Evolutionary conservation across 2,329 filamentous ascomycete species (phyloP).

Genomic region (Myriosclerotinia scirpicola): DNA sequence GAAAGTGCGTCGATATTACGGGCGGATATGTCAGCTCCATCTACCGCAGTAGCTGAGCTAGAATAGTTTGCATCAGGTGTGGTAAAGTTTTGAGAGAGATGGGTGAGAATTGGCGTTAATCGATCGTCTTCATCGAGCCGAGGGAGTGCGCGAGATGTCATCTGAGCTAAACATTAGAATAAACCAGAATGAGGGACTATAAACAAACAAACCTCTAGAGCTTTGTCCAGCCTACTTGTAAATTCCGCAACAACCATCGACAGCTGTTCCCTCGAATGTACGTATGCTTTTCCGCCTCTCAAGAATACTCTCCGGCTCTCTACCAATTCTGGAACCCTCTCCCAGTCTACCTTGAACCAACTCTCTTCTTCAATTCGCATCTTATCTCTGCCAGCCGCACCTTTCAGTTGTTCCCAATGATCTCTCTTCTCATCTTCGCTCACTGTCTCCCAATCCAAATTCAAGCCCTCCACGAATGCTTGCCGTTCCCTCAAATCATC

Average conservation of each 20-base stretch:
- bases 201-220: constrained; percentile 72
- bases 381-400: constrained; percentile 38
- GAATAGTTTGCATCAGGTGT: constrained; percentile 84
- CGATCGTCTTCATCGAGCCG: constrained; percentile 95
- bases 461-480: constrained; percentile 73
- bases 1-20: constrained; percentile 77
- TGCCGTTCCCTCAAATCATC: constrained; percentile 73
- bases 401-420: constrained; percentile 39
- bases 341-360: constrained; percentile 98
- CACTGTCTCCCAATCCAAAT: constrained; percentile 82
- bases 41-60: constrained; percentile 61
- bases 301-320: constrained; percentile 76
- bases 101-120: constrained; percentile 69
- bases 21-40: constrained; percentile 73
- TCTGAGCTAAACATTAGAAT: constrained; percentile 46
- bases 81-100: constrained; percentile 94
- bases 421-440: constrained; percentile 70
- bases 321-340: constrained; percentile 84
- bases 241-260: constrained; percentile 92
- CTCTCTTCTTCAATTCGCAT: constrained; percentile 69
- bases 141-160: constrained; percentile 87
- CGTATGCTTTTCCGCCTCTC: constrained; percentile 81
- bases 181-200: background rate
- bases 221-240: constrained; percentile 72
- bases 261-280: constrained; percentile 81